Base-by-base conservation (phyloP, 306 rosid genomes). In the Vicia sativa region DNA sequence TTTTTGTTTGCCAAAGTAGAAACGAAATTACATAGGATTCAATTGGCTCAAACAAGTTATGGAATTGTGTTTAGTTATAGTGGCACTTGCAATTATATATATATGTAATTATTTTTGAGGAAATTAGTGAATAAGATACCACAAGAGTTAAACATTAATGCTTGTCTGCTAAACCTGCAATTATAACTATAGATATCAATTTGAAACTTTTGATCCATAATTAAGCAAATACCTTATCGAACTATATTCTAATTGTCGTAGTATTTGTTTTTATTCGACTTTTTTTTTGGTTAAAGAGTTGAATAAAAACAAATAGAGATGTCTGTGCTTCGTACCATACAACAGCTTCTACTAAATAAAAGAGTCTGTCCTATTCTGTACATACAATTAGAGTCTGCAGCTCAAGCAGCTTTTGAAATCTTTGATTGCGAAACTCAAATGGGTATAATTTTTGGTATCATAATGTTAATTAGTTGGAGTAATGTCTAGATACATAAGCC, bases 321-420 rank as follows among this genome's bases (percentile, higher is more conserved):
- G n/a, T n/a, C n/a, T n/a, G n/a, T n/a, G n/a, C n/a, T n/a, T n/a
- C n/a, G n/a, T n/a, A n/a, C n/a, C n/a, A n/a, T n/a, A n/a, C n/a
- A n/a, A n/a, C n/a, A n/a, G n/a, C n/a, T n/a, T n/a, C n/a, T n/a
- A n/a, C n/a, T n/a, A n/a, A n/a, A n/a, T n/a, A n/a, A n/a, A n/a
- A n/a, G n/a, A n/a, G 38, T 69, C 28, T 29, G 37, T 54, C 28
- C 34, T 61, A 35, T 63, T 54, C 34, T 54, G 52, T 35, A 7
- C 23, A 50, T 49, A 9, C 49, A 70, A 23, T 25, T 62, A 14
- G 62, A 29, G 59, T 43, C 34, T 62, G 61, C 5, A 10, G 42
- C 64, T 62, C 65, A 7, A 50, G 71, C 25, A 28, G 18, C 19
- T 18, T 37, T 38, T 38, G 23, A 21, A 42, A 45, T 46, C 35